Evolutionary conservation across 441 rosid genomes (phyloP).

Genomic region (Populus trichocarpa): DNA sequence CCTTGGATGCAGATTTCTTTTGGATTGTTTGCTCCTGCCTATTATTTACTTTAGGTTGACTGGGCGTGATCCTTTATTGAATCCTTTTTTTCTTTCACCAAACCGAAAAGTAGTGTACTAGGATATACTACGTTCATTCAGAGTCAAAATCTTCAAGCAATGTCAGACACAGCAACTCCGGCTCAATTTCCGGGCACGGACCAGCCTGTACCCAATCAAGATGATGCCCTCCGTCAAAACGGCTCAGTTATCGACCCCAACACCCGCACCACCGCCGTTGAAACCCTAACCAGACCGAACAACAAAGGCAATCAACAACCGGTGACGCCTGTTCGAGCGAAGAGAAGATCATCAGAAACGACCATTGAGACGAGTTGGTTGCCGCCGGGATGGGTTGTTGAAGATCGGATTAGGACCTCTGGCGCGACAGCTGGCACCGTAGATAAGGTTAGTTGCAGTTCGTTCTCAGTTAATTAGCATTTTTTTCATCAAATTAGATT

Average conservation of each 20-base stretch:
- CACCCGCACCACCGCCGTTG: slow-evolving; percentile 10
- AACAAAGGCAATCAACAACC: slow-evolving; percentile 3
- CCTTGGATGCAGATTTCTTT: too few relatives aligned
- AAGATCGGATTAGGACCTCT: slow-evolving; percentile 54
- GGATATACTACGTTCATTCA: not conserved
- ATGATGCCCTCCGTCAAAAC: slow-evolving; percentile 34
- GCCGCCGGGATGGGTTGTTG: slow-evolving; percentile 73
- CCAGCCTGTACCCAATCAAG: slow-evolving; percentile 1
- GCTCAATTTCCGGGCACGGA: slow-evolving; percentile 1
- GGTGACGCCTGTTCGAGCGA: slow-evolving; percentile 13
- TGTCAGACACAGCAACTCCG: slow-evolving; percentile 13
- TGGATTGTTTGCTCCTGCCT: slow-evolving; percentile 24
- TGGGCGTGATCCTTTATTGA: not conserved
- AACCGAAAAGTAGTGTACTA: too few relatives aligned
- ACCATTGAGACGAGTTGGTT: slow-evolving; percentile 47
- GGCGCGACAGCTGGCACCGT: slow-evolving; percentile 66
- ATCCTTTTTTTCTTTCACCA: not conserved
- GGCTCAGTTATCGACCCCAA: slow-evolving; percentile 31
- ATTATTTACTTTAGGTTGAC: slow-evolving; percentile 29
- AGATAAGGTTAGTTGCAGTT: slow-evolving; percentile 51
- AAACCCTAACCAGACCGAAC: slow-evolving; percentile 7
- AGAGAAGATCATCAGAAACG: slow-evolving; percentile 5
- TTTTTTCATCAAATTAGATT: not conserved
- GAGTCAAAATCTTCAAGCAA: not conserved
- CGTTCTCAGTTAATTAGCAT: not conserved